phyloP scores from a whole-genome alignment of 768 basidiomycete species.

The Exsudoporus frostii region DNA sequence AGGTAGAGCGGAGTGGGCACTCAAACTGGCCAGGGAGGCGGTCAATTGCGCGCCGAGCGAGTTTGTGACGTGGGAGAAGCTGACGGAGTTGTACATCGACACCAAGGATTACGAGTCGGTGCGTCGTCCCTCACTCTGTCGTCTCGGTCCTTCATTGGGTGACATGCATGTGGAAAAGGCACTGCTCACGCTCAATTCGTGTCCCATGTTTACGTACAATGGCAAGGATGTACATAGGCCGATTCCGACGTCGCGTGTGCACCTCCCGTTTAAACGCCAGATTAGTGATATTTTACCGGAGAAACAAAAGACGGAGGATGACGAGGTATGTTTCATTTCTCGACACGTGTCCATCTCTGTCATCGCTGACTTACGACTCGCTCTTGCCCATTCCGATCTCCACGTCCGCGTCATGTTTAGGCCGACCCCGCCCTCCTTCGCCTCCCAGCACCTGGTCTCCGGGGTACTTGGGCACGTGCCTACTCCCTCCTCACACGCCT shows the following conservation, averaged over 20 bases:
- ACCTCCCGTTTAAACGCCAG: constrained; percentile 80
- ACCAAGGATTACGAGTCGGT: constrained; percentile 78
- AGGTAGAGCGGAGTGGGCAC: constrained; percentile 81
- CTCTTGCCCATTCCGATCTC: background rate
- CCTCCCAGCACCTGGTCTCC: constrained; percentile 90
- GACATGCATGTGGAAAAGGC: constrained; percentile 39
- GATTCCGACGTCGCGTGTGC: constrained; percentile 74
- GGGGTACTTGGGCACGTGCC: constrained; percentile 95
- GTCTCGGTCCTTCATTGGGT: background rate
- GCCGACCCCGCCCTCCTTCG: constrained; percentile 92
- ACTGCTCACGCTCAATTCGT: constrained; percentile 93
- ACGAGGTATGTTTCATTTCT: constrained; percentile 51
- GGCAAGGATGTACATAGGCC: constrained; percentile 90
- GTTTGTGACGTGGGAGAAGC: constrained; percentile 98
- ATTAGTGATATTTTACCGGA: constrained; percentile 92
- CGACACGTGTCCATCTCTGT: background rate
- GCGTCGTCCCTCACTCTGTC: background rate
- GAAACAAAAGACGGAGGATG: constrained; percentile 75
- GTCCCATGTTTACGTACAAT: constrained; percentile 99
- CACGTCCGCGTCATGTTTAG: constrained; percentile 31
- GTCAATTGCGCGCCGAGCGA: constrained; percentile 99
- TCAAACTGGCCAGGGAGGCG: constrained; percentile 88
- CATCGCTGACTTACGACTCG: background rate
- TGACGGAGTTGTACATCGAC: constrained; percentile 94
- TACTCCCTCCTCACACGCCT: constrained; percentile 88